A percentile compares a stretch with the other conserved stretches of the same genome.
phyloP scores from a whole-genome alignment of 768 basidiomycete species.

The Sarcodon aspratus region DNA sequence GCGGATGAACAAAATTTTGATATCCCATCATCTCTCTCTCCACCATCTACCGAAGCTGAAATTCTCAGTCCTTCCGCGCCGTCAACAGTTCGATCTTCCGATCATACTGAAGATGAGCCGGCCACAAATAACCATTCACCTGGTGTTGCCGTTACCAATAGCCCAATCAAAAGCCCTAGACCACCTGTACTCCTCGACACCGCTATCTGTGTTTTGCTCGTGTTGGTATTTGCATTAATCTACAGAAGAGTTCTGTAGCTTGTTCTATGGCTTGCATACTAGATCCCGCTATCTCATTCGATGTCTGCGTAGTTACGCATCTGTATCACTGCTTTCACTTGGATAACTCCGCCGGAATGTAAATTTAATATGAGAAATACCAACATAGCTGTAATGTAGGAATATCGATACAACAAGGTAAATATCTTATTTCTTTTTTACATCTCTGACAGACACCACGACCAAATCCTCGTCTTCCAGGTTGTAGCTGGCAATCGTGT shows the following conservation, averaged over 20 bases:
- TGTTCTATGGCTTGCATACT: too few species aligned
- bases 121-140: constrained; percentile 5
- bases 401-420: neutral
- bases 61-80: too few species aligned
- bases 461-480: constrained; percentile 85
- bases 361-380: too few species aligned
- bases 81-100: neutral
- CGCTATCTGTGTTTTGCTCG: constrained; percentile 62
- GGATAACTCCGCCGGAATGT: too few species aligned
- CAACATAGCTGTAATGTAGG: too few species aligned
- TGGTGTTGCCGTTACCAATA: neutral
- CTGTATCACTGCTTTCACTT: too few species aligned
- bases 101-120: neutral
- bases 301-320: too few species aligned
- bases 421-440: constrained; percentile 47
- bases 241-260: constrained; percentile 40
- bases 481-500: constrained; percentile 79
- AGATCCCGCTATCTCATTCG: neutral
- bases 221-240: constrained; percentile 56
- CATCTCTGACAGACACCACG: constrained; percentile 64
- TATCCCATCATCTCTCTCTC: neutral
- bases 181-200: constrained; percentile 64
- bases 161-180: constrained; percentile 7
- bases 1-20: neutral
- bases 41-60: too few species aligned